Evolutionary conservation across 257 asterid genomes (phyloP), one percentile per base, ranked within the genome.

Genomic region (Salvia rosmarinus): DNA sequence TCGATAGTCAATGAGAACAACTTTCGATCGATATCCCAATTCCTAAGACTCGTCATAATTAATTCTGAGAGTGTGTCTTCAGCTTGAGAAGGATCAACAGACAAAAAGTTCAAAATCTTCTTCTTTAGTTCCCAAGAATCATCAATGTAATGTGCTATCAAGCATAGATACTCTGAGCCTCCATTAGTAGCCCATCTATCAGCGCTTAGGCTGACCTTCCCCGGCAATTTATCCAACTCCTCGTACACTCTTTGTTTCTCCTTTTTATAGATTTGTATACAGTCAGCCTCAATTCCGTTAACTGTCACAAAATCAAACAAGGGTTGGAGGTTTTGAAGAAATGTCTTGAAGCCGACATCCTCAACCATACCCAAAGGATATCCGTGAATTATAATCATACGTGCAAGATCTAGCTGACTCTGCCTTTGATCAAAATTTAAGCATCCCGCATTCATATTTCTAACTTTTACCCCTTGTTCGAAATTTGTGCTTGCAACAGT

Each of bases 361-460:
- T 86, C 97, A 79, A 91, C 97, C 94, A 94, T 91, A 67, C 82
- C 79, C 71, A 94, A 68, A 46, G 97, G 91, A 77, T 91, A 94
- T 42, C 96, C 92, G 72, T 89, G 99, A 83, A 90, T 66, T 68
- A 91, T 89, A 63, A 94, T 89, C 99, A 94, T 94, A 8, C 96
- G 91, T 51, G 96, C 92, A 74, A 91, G 97, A 79, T 91, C 96
- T 9, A 86, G 76, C 75, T 81, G 82, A 74, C 96, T 84, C 71
- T 80, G 80, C 64, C 89, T 80, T 47, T 90, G 84, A 75, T 88
- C 95, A 75, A 94, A 84, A 80, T 76, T 68, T 61, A 67, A 32
- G 79, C 72, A 71, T 28, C 85, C 93, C 3, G 64, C 19, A 79
- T 70, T 75, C 23, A 68, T 30, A 59, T 71, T 74, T 23, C 82